phyloP scores from a whole-genome alignment of 192 early-diverging fungal genomes.

The Backusella morwellensis region DNA sequence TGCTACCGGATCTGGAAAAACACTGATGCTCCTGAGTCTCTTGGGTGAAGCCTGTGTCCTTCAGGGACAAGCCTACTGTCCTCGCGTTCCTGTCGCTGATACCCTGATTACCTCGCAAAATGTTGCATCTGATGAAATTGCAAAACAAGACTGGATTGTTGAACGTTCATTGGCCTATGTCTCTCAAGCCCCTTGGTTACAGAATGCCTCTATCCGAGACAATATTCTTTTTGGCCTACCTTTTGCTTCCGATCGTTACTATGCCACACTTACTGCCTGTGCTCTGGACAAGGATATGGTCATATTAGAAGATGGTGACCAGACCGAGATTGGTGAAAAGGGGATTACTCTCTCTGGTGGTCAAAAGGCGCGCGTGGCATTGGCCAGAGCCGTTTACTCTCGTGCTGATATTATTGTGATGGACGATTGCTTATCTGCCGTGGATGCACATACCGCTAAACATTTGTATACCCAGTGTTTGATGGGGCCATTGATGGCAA shows the following conservation, averaged over 20 bases:
- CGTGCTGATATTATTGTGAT: constrained; percentile 64
- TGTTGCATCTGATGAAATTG: background rate
- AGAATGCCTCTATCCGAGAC: constrained; percentile 51
- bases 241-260: constrained; percentile 20
- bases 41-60: constrained; percentile 64
- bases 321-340: constrained; percentile 80
- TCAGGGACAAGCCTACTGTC: constrained; percentile 37
- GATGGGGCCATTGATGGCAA: constrained; percentile 66
- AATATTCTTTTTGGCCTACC: constrained; percentile 62
- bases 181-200: constrained; percentile 51
- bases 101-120: background rate
- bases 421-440: constrained; percentile 89
- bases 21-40: constrained; percentile 74
- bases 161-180: constrained; percentile 70
- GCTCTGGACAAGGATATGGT: constrained; percentile 77
- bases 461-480: constrained; percentile 80
- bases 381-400: constrained; percentile 86
- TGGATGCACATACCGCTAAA: constrained; percentile 80
- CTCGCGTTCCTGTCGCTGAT: constrained; percentile 22
- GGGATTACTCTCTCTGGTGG: constrained; percentile 67
- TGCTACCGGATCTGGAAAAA: constrained; percentile 87
- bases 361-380: constrained; percentile 53
- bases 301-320: constrained; percentile 79
- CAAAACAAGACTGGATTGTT: constrained; percentile 28
- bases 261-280: constrained; percentile 54